Evolutionary conservation across 1,284 basidiomycete genomes (phyloP).

Genomic region (Malassezia psittaci): DNA sequence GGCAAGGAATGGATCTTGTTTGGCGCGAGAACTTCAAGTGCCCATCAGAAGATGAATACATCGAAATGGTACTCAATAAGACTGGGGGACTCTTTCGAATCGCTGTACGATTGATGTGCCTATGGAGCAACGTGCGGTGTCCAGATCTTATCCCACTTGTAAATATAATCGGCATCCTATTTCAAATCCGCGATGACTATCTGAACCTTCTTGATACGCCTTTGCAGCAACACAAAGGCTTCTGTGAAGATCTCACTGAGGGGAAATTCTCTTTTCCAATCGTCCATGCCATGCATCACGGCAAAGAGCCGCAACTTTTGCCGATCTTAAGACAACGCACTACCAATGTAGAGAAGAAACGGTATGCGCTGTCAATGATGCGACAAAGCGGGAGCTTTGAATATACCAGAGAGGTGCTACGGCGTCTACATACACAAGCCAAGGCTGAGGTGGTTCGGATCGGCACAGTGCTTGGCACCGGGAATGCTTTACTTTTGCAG

Average conservation of each 20-base stretch:
- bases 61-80: conserved; percentile 96
- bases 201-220: conserved; percentile 80
- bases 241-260: conserved; percentile 85
- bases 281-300: conserved; percentile 67
- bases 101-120: conserved; percentile 86
- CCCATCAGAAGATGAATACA: conserved; percentile 87
- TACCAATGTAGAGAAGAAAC: conserved; percentile 34
- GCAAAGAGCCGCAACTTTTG: conserved; percentile 32
- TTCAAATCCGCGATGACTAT: conserved; percentile 94
- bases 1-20: conserved; percentile 86
- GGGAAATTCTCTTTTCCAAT: conserved; percentile 94
- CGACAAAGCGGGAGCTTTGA: conserved; percentile 34
- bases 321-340: conserved; percentile 39
- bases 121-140: conserved; percentile 1
- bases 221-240: conserved; percentile 86
- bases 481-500: conserved; percentile 22
- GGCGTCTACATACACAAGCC: conserved; percentile 27
- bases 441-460: conserved; percentile 23
- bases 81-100: conserved; percentile 89
- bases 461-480: conserved; percentile 15
- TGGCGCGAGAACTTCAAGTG: conserved; percentile 87
- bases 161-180: conserved; percentile 84
- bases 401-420: conserved; percentile 38
- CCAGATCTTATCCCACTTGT: conserved; percentile 61
- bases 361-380: conserved; percentile 42